Conservation (phyloP, 1,284 basidiomycete genomes). For the Chalciporus piperatoides region DNA sequence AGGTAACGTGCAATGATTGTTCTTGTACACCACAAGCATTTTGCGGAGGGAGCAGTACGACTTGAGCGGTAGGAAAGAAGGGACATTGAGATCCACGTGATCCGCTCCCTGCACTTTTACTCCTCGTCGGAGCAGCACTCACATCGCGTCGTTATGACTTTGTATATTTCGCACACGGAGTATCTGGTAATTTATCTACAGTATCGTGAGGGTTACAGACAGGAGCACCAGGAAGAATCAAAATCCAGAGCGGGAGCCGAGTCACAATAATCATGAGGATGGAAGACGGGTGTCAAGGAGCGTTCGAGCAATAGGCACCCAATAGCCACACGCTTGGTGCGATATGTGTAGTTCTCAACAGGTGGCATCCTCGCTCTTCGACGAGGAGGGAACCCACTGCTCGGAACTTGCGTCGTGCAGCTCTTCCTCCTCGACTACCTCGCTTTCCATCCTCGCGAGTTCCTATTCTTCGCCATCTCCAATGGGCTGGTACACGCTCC, state of each 20-base stretch:
- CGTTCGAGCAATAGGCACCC: conserved; percentile 1
- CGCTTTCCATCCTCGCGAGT: conserved; percentile 57
- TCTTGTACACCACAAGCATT: conserved; percentile 22
- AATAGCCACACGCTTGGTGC: conserved; percentile 4
- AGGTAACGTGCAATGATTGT: conserved; percentile 15
- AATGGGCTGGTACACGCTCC: conserved; percentile 54
- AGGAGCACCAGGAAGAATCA: conserved; percentile 1
- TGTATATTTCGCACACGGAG: background rate
- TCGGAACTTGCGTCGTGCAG: conserved; percentile 8
- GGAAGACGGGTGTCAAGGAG: conserved; percentile 19
- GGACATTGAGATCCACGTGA: conserved; percentile 25
- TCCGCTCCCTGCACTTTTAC: background rate
- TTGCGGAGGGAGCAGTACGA: conserved; percentile 4
- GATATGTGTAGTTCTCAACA: conserved; percentile 11
- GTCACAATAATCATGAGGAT: conserved; percentile 27
- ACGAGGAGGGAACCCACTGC: conserved; percentile 14
- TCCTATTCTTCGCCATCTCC: conserved; percentile 58
- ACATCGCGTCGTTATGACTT: background rate
- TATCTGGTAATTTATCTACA: conserved; percentile 14
- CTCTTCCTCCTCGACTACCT: conserved; percentile 24
- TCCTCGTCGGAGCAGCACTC: too few species aligned
- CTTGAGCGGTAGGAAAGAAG: conserved; percentile 14
- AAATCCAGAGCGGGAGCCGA: conserved; percentile 6
- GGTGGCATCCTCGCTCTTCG: conserved; percentile 8
- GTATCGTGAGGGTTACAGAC: conserved; percentile 19